Conservation (phyloP, 139 green algal species). For the Ettlia oleoabundans region DNA sequence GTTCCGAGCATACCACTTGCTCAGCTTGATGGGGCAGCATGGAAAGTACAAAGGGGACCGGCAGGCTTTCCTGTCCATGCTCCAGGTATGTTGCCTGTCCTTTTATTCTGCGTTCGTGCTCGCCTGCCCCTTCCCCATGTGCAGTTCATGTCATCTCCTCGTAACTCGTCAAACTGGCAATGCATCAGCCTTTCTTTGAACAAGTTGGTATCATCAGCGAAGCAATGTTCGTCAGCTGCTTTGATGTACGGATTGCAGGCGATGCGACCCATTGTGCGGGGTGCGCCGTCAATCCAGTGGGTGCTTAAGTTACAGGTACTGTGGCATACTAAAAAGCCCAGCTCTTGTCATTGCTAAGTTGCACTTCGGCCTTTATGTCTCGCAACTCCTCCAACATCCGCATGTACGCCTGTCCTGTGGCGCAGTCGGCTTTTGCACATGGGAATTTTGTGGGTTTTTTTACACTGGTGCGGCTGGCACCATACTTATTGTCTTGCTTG, state of each 20-base stretch:
- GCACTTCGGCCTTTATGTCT: too few relatives aligned
- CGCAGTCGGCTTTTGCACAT: constrained; percentile 30
- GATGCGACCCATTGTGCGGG: constrained; percentile 49
- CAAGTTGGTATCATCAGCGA: too few relatives aligned
- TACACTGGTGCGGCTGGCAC: constrained; percentile 45
- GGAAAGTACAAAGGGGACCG: constrained; percentile 66
- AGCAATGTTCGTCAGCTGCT: too few relatives aligned
- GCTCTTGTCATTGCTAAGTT: too few relatives aligned
- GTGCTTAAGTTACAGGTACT: constrained; percentile 27
- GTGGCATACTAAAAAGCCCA: too few relatives aligned
- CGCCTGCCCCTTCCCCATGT: too few relatives aligned
- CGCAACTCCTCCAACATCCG: background rate
- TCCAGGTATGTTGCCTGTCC: constrained; percentile 33
- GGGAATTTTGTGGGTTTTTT: constrained; percentile 73
- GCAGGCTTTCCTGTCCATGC: constrained; percentile 45
- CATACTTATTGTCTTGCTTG: constrained; percentile 74
- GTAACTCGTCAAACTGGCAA: too few relatives aligned
- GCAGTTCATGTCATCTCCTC: too few relatives aligned
- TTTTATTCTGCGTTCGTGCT: too few relatives aligned
- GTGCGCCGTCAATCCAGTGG: background rate
- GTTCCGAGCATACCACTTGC: constrained; percentile 77
- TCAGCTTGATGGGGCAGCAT: constrained; percentile 70
- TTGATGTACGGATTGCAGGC: constrained; percentile 3
- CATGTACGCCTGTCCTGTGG: too few relatives aligned
- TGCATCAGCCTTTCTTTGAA: too few relatives aligned